Conservation (phyloP, 2,329 filamentous ascomycete species). For the Diplocarpon rosae region DNA sequence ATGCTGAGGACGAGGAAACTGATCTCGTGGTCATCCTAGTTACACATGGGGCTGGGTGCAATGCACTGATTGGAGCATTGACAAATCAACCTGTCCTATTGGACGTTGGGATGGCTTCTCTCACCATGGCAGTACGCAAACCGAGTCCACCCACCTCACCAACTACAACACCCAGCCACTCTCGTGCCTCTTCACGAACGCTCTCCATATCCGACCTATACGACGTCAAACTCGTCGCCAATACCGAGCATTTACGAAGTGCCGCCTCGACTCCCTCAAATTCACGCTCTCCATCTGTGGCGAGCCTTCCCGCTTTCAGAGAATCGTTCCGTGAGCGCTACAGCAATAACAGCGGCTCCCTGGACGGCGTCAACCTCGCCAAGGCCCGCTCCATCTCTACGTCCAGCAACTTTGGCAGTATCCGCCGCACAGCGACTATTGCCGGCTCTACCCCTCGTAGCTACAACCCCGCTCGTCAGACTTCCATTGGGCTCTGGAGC, state of each 20-base stretch:
- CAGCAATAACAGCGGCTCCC: constrained; percentile 8
- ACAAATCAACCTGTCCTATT: constrained; percentile 85
- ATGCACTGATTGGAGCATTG: constrained; percentile 84
- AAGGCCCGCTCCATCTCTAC: constrained; percentile 11
- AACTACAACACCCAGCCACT: constrained; percentile 24
- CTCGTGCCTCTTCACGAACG: constrained; percentile 26
- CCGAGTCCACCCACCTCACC: constrained; percentile 17
- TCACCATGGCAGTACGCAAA: constrained; percentile 75
- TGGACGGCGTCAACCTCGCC: constrained; percentile 28
- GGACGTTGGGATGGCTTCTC: constrained; percentile 79
- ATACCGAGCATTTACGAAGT: constrained; percentile 57
- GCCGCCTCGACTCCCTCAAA: constrained; percentile 29
- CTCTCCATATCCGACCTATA: constrained; percentile 51
- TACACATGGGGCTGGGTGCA: constrained; percentile 91
- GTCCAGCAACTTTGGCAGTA: constrained; percentile 23
- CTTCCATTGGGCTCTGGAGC: constrained; percentile 38
- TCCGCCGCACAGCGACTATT: constrained; percentile 25
- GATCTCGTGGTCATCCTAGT: constrained; percentile 79
- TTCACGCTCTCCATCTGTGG: constrained; percentile 28
- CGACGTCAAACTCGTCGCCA: constrained; percentile 64
- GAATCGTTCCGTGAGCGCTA: constrained; percentile 15
- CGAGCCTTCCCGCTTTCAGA: constrained; percentile 18
- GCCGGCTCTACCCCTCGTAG: constrained; percentile 16
- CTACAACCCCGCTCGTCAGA: constrained; percentile 19
- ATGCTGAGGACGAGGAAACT: constrained; percentile 47